Base-by-base conservation (phyloP, 2,329 filamentous ascomycete genomes). In the Fusarium abutilonis region DNA sequence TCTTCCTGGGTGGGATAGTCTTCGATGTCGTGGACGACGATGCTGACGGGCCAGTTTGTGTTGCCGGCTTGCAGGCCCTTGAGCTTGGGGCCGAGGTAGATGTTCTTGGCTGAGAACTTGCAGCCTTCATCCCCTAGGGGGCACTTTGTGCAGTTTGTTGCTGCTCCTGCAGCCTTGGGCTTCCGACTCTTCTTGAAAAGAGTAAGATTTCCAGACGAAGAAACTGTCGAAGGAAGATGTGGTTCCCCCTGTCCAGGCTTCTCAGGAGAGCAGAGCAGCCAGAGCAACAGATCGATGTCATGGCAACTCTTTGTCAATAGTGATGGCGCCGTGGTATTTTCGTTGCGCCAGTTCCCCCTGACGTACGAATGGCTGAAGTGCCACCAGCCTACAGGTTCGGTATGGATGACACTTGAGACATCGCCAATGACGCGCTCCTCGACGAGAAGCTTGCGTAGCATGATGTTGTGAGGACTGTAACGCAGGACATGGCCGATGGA, bases 301-400 rank as follows among this genome's bases (percentile, higher is more conserved):
- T 99, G 95, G 68, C 95, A 98, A 56, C 92, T 96, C 77, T 98
- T 99, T 3, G 94, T 97, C 28, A 99, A 82, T 2, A 99, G 82
- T 1, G 91, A 94, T 7, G 89, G 94, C 21, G 85, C 93, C n/a
- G 84, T 88, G 6, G 80, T 89, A 1, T 86, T 89, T 65, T 92
- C 87, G 62, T 91, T 91, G 6, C 94, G 86, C 95, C 95, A 98
- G 76, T 98, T 97, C 14, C 95, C 95, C 41, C 91, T 86, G 32
- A 98, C 94, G 69, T 94, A 97, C 38, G 89, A 92, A 74, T 97
- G 93, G 1, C 90, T 83, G 73, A 96, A 98, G 74, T 98, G 95
- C 92, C 93, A 98, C 88, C 90, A 96, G 1, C 95, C 95, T 0
- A 99, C 89, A 0, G 95, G 95, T 75, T 98, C 95, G 0, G 92